These are phyloP conservation scores for Cercophora sp. DNA, from an alignment of 495 filamentous ascomycete species.

Conservation along the genomic window DNA sequence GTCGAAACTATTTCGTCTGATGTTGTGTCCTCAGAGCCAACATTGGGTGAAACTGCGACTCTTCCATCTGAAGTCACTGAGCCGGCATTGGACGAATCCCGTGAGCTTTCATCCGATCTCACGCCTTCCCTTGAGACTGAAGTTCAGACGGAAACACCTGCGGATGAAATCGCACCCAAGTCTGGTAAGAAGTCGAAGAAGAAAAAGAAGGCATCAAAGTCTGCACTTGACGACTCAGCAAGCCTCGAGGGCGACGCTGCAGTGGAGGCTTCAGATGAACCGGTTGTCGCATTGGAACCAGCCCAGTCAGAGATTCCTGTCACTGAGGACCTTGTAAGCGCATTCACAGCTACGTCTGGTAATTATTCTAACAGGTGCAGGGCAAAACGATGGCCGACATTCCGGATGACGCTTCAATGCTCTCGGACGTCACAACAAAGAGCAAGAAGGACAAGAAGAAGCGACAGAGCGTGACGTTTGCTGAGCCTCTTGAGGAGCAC, in stretches of 20 bases:
- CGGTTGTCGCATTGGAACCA: background rate
- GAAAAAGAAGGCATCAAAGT: constrained; percentile 18
- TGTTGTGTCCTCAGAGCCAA: background rate
- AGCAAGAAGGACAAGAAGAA: constrained; percentile 34
- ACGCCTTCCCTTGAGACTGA: too few species aligned
- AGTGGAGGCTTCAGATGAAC: background rate
- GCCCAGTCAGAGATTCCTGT: background rate
- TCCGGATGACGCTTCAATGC: too few species aligned
- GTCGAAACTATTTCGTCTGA: too few species aligned
- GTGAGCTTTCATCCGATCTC: too few species aligned
- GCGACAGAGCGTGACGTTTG: constrained; percentile 30
- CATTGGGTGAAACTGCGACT: too few species aligned
- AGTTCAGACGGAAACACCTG: too few species aligned
- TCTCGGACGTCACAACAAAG: constrained; percentile 17
- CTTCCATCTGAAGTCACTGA: too few species aligned
- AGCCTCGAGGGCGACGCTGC: background rate
- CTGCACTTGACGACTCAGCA: background rate
- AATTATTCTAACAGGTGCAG: too few species aligned
- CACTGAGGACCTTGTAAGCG: background rate
- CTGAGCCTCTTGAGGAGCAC: constrained; percentile 25
- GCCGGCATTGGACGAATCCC: too few species aligned
- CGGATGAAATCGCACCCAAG: background rate
- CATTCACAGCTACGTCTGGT: too few species aligned
- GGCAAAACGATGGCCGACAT: background rate
- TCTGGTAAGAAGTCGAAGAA: constrained; percentile 27